These are phyloP conservation scores for Auricularia sp. DNA, from an alignment of 768 basidiomycete genomes.

Conservation along the genomic window DNA sequence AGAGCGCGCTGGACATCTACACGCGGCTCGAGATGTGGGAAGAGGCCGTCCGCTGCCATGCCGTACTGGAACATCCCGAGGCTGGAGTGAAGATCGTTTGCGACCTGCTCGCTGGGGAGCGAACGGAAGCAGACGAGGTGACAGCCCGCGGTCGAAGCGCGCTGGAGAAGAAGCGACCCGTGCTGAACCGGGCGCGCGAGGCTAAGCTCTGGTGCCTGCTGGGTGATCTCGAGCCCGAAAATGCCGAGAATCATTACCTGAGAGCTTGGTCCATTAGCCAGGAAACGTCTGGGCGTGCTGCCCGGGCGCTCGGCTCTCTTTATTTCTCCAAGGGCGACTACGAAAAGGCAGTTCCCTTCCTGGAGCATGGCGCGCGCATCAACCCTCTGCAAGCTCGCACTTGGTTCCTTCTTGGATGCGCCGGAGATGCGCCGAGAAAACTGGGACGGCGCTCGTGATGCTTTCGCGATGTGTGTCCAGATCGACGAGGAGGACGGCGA, in stretches of 20 bases:
- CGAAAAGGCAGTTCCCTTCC: slow-evolving; percentile 48
- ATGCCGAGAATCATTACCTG: slow-evolving; percentile 64
- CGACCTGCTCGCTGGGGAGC: slow-evolving; percentile 75
- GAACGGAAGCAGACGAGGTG: slow-evolving; percentile 72
- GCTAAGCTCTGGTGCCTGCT: slow-evolving; percentile 93
- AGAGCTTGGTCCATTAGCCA: slow-evolving; percentile 77
- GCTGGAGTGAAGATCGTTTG: slow-evolving; percentile 72
- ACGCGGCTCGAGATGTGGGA: slow-evolving; percentile 98
- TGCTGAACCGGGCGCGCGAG: slow-evolving; percentile 58
- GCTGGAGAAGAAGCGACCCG: slow-evolving; percentile 30
- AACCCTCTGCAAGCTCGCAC: slow-evolving; percentile 80
- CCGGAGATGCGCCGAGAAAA: slow-evolving; percentile 69
- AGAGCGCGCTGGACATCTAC: slow-evolving; percentile 88
- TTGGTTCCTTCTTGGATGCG: slow-evolving; percentile 97
- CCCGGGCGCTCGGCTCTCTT: slow-evolving; percentile 83
- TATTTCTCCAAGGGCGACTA: slow-evolving; percentile 57
- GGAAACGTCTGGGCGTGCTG: slow-evolving; percentile 76
- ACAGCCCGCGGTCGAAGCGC: slow-evolving; percentile 45
- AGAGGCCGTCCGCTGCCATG: slow-evolving; percentile 85
- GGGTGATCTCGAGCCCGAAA: slow-evolving; percentile 77
- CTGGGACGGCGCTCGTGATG: slow-evolving; percentile 76
- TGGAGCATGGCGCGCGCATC: slow-evolving; percentile 71
- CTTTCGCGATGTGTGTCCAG: slow-evolving; percentile 76
- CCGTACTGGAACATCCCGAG: slow-evolving; percentile 67
- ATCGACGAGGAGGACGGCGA: slow-evolving; percentile 96